Evolutionary conservation across 768 basidiomycete genomes (phyloP).

Genomic region (Flagelloscypha sp.): DNA sequence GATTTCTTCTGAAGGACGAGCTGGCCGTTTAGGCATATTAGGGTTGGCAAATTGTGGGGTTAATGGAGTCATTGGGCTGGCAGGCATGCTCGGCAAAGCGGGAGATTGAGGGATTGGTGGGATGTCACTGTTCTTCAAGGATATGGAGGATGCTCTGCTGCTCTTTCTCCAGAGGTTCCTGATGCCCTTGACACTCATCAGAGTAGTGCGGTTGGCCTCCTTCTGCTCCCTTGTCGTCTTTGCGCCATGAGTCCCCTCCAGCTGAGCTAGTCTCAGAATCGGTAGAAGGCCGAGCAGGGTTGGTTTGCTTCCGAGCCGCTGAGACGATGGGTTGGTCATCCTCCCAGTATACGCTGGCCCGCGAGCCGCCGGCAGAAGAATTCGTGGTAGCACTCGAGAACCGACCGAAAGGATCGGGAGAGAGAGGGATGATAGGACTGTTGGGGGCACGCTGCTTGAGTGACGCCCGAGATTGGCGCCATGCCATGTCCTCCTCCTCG

Average conservation of each 20-base stretch:
- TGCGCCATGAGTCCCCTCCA: conserved; percentile 20
- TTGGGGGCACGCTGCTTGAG: conserved; percentile 21
- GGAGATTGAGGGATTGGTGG: background rate
- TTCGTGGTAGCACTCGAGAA: conserved; percentile 71
- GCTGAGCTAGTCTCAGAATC: no score
- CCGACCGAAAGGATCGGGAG: conserved; percentile 77
- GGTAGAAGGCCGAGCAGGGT: no score
- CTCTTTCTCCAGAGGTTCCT: conserved; percentile 77
- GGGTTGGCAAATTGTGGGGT: no score
- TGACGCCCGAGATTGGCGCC: no score
- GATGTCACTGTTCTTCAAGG: conserved; percentile 5
- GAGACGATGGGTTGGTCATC: no score
- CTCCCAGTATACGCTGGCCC: no score
- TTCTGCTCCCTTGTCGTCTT: conserved; percentile 24
- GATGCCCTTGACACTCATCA: conserved; percentile 68
- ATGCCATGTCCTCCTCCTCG: no score
- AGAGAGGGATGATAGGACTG: conserved; percentile 71
- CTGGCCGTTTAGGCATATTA: conserved; percentile 11
- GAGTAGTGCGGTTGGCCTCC: conserved; percentile 31
- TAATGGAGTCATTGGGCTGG: background rate
- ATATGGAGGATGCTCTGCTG: conserved; percentile 25
- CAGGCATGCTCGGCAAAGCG: background rate
- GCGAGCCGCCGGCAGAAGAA: no score
- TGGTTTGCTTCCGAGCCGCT: no score
- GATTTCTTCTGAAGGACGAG: conserved; percentile 16